Evolutionary conservation across 1,139 yeast species (phyloP), one percentile per base, ranked within the genome.

Genomic region (Arxiozyma slooffiae): DNA sequence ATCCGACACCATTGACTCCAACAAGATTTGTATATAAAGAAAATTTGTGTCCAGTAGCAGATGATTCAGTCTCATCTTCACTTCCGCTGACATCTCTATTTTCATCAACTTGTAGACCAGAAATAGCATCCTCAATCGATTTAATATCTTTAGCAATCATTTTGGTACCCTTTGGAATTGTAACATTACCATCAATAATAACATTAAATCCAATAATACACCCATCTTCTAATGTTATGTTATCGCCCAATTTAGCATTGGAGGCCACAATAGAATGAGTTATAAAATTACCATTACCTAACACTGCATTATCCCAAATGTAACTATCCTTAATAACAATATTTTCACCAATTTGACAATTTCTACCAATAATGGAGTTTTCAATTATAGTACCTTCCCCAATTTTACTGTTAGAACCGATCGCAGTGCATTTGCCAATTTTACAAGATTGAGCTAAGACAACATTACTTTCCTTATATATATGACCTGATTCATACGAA

Each of bases 371-470:
- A 4, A 86, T 85, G 20, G 94, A 82, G 51, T 80, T 78, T 51
- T 73, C 73, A 48, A 89, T 74, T 4, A 62, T 59, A 0, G 82
- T 71, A 20, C 74, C 72, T 46, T 77, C 78, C 41, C 83, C 84
- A 56, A 92, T 81, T 44, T 74, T 75, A 0, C 96, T 76, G 50
- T 79, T 76, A 7, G 81, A 71, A 1, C 97, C 97, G 57, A 94
- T 85, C 6, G 86, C 83, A 4, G 90, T 84, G 58, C 86, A 76
- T 48, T 81, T 77, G 21, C 84, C 85, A 54, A 88, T 78, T 57
- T 80, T 81, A 70, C 97, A 88, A n/a, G 94, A 84, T 66, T 90
- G 96, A 0, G 97, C 96, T 59, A 94, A 74, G 16, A 89, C 80
- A 22, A 92, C 92, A 57, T 83, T 82, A 47, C 78, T 78, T 57